phyloP scores from a whole-genome alignment of 495 filamentous ascomycete species.

The Hypoxylon intermedium region DNA sequence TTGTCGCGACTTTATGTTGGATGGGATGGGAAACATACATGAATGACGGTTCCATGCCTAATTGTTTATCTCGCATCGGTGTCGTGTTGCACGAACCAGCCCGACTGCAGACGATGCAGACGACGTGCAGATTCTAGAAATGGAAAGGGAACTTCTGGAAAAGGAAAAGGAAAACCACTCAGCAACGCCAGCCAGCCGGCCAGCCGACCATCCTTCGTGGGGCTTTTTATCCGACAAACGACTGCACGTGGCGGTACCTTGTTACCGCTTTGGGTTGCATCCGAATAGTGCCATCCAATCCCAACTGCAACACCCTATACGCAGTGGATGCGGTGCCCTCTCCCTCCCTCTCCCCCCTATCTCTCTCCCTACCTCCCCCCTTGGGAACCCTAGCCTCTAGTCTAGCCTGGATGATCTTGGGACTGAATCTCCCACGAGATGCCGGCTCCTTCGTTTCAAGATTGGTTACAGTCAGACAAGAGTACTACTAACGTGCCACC shows the following conservation, averaged over 20 bases:
- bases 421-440: constrained; percentile 26
- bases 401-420: constrained; percentile 1
- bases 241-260: constrained; percentile 34
- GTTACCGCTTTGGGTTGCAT: constrained; percentile 30
- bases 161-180: constrained; percentile 39
- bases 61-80: constrained; percentile 30
- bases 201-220: constrained; percentile 32
- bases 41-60: constrained; percentile 2
- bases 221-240: constrained; percentile 32
- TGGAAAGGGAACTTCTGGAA: too few species aligned
- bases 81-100: constrained; percentile 28
- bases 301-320: not conserved
- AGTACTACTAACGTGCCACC: constrained; percentile 17
- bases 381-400: not conserved
- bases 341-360: too few species aligned
- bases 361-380: too few species aligned
- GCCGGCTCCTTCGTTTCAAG: constrained; percentile 38
- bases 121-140: constrained; percentile 33
- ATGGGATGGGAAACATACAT: constrained; percentile 2
- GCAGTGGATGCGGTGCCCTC: too few species aligned
- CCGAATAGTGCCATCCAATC: constrained; percentile 9
- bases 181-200: constrained; percentile 11
- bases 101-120: constrained; percentile 26
- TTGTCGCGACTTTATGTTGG: too few species aligned
- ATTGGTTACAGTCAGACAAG: constrained; percentile 36